Percentiles rank a stretch among this genome's conserved stretches.
phyloP scores from a whole-genome alignment of 805 yeast species.

The Saturnispora diversa region DNA sequence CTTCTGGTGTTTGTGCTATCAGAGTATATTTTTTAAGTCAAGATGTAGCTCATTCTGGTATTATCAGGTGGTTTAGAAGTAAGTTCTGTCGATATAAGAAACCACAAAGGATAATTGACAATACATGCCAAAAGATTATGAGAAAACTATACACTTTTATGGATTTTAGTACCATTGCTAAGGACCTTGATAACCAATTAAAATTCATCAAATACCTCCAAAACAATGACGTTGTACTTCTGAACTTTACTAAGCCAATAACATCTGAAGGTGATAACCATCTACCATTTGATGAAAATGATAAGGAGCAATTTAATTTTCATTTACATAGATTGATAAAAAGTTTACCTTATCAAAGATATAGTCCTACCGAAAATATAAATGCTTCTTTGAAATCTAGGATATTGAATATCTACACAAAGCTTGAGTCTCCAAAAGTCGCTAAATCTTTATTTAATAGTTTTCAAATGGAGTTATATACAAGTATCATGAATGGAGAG shows the following conservation, averaged over 20 bases:
- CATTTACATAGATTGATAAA: constrained; percentile 33
- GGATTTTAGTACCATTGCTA: constrained; percentile 35
- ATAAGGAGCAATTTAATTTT: constrained; percentile 17
- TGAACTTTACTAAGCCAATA: constrained; percentile 1
- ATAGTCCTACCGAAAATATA: background rate
- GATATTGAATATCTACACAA: constrained; percentile 30
- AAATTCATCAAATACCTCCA: constrained; percentile 10
- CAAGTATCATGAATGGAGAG: constrained; percentile 24
- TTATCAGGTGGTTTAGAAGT: constrained; percentile 31
- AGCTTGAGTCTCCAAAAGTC: constrained; percentile 28
- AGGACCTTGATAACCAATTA: constrained; percentile 26
- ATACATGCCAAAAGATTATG: constrained; percentile 29
- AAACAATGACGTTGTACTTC: constrained; percentile 1
- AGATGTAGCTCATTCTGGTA: constrained; percentile 33
- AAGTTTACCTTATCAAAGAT: constrained; percentile 14
- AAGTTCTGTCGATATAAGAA: constrained; percentile 28
- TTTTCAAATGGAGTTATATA: constrained; percentile 19
- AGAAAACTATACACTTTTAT: constrained; percentile 31
- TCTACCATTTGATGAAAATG: background rate
- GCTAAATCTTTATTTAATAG: constrained; percentile 18
- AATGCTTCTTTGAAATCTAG: constrained; percentile 5
- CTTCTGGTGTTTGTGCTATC: constrained; percentile 23
- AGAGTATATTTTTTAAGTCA: constrained; percentile 43
- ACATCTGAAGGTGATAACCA: background rate
- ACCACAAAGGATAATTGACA: constrained; percentile 29